Base-by-base conservation (phyloP, 352 stramenopile species). In the Hyaloperonospora arabidopsidis region DNA sequence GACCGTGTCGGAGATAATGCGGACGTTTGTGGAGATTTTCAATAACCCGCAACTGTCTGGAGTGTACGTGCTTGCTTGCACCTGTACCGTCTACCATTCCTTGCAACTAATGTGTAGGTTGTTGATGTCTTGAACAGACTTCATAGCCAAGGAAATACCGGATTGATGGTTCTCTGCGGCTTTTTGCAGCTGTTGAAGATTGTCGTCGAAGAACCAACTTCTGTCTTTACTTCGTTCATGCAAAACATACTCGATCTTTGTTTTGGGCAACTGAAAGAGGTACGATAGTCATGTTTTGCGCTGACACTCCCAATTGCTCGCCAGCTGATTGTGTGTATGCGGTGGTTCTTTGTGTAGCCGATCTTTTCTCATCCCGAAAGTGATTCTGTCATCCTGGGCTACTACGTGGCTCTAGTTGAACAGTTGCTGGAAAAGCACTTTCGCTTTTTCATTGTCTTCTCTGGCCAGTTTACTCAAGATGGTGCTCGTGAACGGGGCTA, bases 371-470 rank as follows among this genome's bases (percentile, higher is more conserved):
- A 88, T 34, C 61, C 73, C 0, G 75, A 89, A 58, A 89, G 76
- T 35, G 77, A 89, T 50, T 74, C 75, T 0, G 61, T 87, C 32
- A 80, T 86, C 21, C 48, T 89, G 7, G 62, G 72, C 29, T 89
- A 85, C 59, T 92, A 84, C 40, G 69, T 92, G 28, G 67, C 73
- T 12, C 60, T 92, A 13, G 57, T 89, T 2, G 79, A 89, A 57
- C 77, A 88, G 50, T 57, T 92, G 19, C 53, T 92, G 10, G 77
- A 88, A 55, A 89, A 89, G 50, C 81, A 89, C 35, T 92, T 84
- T 57, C 74, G 81, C 21, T 89, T 86, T 51, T 92, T 92, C 53
- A 80, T 92, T 21, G 63, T 70, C 2, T 70, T 72, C 21, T 67
- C 61, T 0, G 60, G 65, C n/a, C 54, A 66, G 2, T 81, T 86